Evolutionary conservation across 2,329 filamentous ascomycete species (phyloP), one percentile per base, ranked within the genome.

Genomic region (Biscogniauxia sp.): DNA sequence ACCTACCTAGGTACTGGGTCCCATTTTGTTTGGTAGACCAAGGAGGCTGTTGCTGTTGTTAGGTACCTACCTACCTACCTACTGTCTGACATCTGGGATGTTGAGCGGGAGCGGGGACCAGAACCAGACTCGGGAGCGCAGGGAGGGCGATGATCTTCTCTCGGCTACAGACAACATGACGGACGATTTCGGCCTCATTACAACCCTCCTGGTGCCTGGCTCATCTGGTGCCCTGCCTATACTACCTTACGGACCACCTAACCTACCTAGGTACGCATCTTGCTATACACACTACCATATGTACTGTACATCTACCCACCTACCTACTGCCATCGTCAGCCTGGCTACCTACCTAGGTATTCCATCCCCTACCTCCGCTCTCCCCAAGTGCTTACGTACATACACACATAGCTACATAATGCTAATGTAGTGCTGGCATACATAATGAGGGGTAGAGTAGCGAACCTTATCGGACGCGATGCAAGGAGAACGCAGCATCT

Each of bases 361-460:
- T 32, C 13, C 17, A 61, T 64, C 59, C 60, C 61, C 54, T 58
- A 67, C 64, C 65, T 67, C 65, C 65, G 64, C 61, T 63, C 66
- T 66, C 61, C 55, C 28, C 28, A 32, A 67, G 61, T 64, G 25
- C 60, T 66, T 63, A 62, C 55, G 60, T 63, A 23, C 8, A 7
- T 32, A 32, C 28, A 32, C 9, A 32, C 28, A 3, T 32, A 32
- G 3, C 28, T 32, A 32, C 28, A 32, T 32, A 32, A 45, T 17
- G 37, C 15, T 45, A 32, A 32, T 3, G 28, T 32, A 45, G 37
- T 45, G 37, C 37, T 45, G 11, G 37, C 17, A 52, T 20, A 55
- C 17, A 52, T 20, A 55, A 65, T 65, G 65, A 64, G 63, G 63
- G 65, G 64, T 65, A 66, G 52, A 13, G 52, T 17, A 66, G 45